Conservation (phyloP, 306 rosid species). For the Prunus mira region DNA sequence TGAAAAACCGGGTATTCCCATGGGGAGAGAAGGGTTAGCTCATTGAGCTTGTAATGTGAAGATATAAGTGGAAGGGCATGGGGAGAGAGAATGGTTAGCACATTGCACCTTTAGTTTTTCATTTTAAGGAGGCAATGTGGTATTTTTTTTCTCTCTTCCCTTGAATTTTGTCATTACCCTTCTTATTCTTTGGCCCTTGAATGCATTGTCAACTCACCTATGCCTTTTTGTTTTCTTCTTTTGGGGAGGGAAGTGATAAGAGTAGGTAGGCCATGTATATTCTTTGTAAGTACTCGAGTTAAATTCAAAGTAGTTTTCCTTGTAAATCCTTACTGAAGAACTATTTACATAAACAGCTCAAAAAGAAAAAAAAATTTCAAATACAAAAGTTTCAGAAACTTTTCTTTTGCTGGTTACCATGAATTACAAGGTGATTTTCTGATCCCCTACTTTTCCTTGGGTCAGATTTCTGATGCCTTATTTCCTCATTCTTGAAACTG, state of each 20-base stretch:
- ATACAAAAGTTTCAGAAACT: not conserved
- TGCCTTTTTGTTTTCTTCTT: not conserved
- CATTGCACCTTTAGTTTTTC: slow-evolving; percentile 8
- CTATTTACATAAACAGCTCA: slow-evolving; percentile 1
- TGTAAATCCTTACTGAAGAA: slow-evolving; percentile 12
- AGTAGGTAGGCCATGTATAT: slow-evolving; percentile 26
- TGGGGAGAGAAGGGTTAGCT: slow-evolving; percentile 64
- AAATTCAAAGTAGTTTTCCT: not conserved
- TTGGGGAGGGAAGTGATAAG: slow-evolving; percentile 8
- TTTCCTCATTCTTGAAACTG: not conserved
- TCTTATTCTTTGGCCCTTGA: slow-evolving; percentile 7
- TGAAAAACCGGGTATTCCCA: slow-evolving; percentile 57
- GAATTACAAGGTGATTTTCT: not conserved
- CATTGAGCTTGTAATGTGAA: slow-evolving; percentile 32
- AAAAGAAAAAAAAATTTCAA: not conserved
- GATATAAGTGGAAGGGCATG: slow-evolving; percentile 32
- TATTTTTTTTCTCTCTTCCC: not conserved
- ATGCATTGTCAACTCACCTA: not conserved
- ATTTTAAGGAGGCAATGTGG: slow-evolving; percentile 8
- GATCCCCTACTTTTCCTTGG: not conserved
- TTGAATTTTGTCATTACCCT: slow-evolving; percentile 3
- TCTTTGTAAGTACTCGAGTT: slow-evolving; percentile 23
- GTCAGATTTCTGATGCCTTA: not conserved
- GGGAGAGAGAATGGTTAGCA: not conserved
- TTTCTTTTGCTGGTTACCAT: not conserved